A percentile compares a stretch with the other conserved stretches of the same genome.
These are phyloP conservation scores for Plasmodium gallinaceum DNA, from an alignment of 169 alveolate species.

Conservation along the genomic window DNA sequence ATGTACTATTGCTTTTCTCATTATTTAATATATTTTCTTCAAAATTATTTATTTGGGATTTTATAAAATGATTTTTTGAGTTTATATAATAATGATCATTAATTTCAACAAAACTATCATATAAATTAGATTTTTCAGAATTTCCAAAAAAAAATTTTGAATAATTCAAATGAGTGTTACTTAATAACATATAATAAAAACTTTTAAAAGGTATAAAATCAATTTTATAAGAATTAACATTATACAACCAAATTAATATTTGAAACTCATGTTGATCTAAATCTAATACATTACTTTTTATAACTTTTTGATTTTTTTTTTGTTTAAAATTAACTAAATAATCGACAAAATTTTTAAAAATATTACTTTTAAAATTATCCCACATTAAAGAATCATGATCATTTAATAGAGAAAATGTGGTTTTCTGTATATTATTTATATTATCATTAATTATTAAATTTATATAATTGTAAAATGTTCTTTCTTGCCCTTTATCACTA, in stretches of 20 bases:
- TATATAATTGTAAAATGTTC: slow-evolving; percentile 60
- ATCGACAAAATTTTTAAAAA: slow-evolving; percentile 68
- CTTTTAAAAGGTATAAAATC: slow-evolving; percentile 72
- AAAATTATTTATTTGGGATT: slow-evolving; percentile 39
- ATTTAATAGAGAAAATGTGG: slow-evolving; percentile 68
- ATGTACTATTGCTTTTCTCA: background rate
- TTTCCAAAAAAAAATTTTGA: slow-evolving; percentile 51
- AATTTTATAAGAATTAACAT: slow-evolving; percentile 38
- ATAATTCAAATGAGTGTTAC: slow-evolving; percentile 70
- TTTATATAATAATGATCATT: slow-evolving; percentile 77
- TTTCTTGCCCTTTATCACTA: slow-evolving; percentile 26
- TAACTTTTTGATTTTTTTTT: slow-evolving; percentile 53
- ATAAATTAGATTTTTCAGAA: slow-evolving; percentile 33
- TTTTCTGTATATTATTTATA: slow-evolving; percentile 71
- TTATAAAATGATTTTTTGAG: slow-evolving; percentile 44
- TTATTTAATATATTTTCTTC: background rate
- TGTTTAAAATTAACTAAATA: slow-evolving; percentile 52
- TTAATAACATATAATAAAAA: slow-evolving; percentile 55
- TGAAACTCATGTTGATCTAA: slow-evolving; percentile 76
- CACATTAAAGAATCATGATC: slow-evolving; percentile 77
- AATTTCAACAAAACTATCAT: slow-evolving; percentile 45
- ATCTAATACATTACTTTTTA: slow-evolving; percentile 51
- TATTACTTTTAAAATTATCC: slow-evolving; percentile 73
- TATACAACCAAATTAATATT: slow-evolving; percentile 75
- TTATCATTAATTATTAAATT: slow-evolving; percentile 75